Evolutionary conservation across 2,329 filamentous ascomycete genomes (phyloP).

Genomic region (Botryotinia narcissicola): DNA sequence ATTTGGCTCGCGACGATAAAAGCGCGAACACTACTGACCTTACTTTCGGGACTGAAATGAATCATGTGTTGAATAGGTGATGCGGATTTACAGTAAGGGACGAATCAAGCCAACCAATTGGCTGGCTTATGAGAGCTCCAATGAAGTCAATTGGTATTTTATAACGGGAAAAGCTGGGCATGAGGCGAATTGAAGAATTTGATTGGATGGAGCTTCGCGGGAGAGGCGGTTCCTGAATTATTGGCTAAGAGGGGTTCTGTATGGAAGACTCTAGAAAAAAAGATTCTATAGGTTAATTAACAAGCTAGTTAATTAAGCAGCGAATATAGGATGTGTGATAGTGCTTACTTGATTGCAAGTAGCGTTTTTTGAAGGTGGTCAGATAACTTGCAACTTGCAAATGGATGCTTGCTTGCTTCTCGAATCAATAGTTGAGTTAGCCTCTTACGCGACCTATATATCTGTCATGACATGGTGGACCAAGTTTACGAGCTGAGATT

Average conservation of each 20-base stretch:
- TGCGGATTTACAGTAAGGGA: slow-evolving; percentile 13
- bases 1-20: slow-evolving; percentile 5
- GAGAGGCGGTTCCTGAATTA: slow-evolving; percentile 2
- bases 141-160: neutral
- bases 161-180: neutral
- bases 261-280: neutral
- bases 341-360: slow-evolving; percentile 17
- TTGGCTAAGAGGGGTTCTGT: neutral
- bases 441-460: neutral
- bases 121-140: neutral
- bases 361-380: neutral
- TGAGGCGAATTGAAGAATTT: neutral
- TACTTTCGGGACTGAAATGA: slow-evolving; percentile 7
- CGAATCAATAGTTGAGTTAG: neutral
- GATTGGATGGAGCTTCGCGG: slow-evolving; percentile 4
- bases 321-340: neutral
- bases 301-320: neutral
- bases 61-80: slow-evolving; percentile 15
- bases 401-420: neutral
- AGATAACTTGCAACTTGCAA: neutral
- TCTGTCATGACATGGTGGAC: neutral
- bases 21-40: slow-evolving; percentile 12
- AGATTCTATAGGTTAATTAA: neutral
- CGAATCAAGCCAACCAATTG: neutral
- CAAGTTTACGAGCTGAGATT: slow-evolving; percentile 3